Evolutionary conservation across 1,284 basidiomycete species (phyloP), one percentile per base, ranked within the genome.

Genomic region (Tilletia caries): DNA sequence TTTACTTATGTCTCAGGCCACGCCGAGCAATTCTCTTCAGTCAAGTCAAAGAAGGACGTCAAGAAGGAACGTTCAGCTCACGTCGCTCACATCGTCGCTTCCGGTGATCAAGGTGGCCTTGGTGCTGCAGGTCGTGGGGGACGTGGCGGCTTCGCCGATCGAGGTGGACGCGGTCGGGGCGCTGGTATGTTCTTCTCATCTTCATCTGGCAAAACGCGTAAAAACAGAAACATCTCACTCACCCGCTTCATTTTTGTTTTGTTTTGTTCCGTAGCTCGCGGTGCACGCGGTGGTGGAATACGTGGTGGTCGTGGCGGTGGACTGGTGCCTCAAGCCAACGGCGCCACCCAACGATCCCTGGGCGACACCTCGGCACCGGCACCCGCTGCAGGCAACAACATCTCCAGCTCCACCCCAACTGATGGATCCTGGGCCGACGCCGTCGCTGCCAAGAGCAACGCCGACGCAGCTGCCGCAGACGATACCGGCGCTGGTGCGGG

Each of bases 21-120:
- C 75, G 90, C 87, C 58, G 88, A 90, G 83, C 91, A 91, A 84
- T 95, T 92, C 91, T 91, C 89, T 60, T 89, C 91, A 64, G 92
- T 93, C 74, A 89, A 89, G 76, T 89, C 88, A 83, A 94, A 93
- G 88, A 94, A 92, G 86, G 77, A 79, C 67, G 60, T 68, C 67
- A 79, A 76, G 73, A 81, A 80, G 73, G 80, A 82, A 67, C 60
- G 75, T 2, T 68, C 34, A 65, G 50, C 65, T 41, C 64, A 44
- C 3, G 23, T 69, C 34, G 44, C 75, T 37, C 60, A 71, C 34
- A 48, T 69, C 33, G 29, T 50, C 34, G 58, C 64, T 15, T 65
- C 72, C 1, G 52, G 70, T 34, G 58, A 67, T 52, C 29, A 46
- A 1, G 67, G 32, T 34, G 54, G 34, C 27, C 34, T 64, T 18